Percentiles rank a stretch among this genome's conserved stretches.
phyloP scores from a whole-genome alignment of 345 rosid genomes.

The Eucalyptus regnans region DNA sequence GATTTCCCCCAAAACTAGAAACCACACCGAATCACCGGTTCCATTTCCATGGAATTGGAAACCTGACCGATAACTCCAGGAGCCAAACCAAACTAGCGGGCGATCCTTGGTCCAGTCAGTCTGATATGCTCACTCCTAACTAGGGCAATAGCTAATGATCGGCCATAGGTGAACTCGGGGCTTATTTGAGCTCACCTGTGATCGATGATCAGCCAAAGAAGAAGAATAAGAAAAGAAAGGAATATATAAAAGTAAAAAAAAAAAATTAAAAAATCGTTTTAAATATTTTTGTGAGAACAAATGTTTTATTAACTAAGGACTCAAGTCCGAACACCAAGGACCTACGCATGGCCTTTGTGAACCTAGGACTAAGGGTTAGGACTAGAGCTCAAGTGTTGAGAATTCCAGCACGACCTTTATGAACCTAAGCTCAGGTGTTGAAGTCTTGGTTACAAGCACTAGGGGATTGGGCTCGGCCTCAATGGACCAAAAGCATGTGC shows the following conservation, averaged over 20 bases:
- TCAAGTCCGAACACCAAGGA: rapidly evolving
- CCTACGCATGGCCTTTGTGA: rapidly evolving
- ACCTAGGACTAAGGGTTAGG: not conserved
- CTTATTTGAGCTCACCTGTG: not conserved
- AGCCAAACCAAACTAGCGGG: rapidly evolving
- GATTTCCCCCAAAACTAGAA: rapidly evolving
- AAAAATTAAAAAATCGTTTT: no score
- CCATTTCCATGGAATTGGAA: no score
- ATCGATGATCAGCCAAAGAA: rapidly evolving
- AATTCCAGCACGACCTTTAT: not conserved
- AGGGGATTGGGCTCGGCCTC: rapidly evolving
- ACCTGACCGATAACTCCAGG: rapidly evolving
- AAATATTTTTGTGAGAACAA: not conserved
- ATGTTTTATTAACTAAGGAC: not conserved
- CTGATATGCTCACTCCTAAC: not conserved
- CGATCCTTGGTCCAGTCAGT: rapidly evolving
- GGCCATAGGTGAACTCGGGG: not conserved
- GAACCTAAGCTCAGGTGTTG: not conserved
- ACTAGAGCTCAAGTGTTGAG: not conserved
- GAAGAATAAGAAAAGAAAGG: not conserved
- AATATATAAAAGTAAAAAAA: no score
- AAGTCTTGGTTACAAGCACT: not conserved
- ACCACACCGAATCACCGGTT: rapidly evolving
- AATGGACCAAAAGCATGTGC: not conserved
- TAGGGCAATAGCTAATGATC: not conserved